phyloP scores from a whole-genome alignment of 495 filamentous ascomycete species.

The Hypoxylon perforatum region DNA sequence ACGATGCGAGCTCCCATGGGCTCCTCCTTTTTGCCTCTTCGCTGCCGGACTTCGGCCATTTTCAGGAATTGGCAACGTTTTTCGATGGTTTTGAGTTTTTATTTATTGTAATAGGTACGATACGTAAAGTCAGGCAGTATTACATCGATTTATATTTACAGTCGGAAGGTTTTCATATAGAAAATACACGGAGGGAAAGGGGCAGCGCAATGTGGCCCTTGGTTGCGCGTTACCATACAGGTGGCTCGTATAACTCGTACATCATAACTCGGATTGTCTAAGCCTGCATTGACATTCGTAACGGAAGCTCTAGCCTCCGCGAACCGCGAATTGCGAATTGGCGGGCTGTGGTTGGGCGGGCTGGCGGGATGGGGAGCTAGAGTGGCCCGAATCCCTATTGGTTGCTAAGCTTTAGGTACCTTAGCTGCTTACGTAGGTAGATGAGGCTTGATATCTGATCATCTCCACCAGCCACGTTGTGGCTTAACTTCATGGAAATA shows the following conservation, averaged over 20 bases:
- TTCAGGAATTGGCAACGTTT: too few species aligned
- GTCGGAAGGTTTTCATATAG: background rate
- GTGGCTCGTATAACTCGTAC: slow-evolving; percentile 5
- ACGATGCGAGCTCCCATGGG: slow-evolving; percentile 22
- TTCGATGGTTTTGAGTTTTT: background rate
- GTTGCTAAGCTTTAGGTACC: background rate
- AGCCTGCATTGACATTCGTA: background rate
- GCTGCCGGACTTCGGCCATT: slow-evolving; percentile 43
- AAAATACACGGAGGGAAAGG: slow-evolving; percentile 5
- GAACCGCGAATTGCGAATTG: slow-evolving; percentile 36
- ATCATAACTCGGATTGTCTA: slow-evolving; percentile 4
- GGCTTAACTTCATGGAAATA: background rate
- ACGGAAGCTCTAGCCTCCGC: slow-evolving; percentile 34
- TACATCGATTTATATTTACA: slow-evolving; percentile 1
- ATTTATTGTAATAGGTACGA: background rate
- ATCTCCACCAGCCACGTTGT: slow-evolving; percentile 17
- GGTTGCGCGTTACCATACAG: background rate
- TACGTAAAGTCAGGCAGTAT: slow-evolving; percentile 14
- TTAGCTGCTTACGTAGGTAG: background rate
- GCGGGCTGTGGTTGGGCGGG: slow-evolving; percentile 28
- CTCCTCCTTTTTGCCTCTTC: slow-evolving; percentile 34
- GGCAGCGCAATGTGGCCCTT: slow-evolving; percentile 29
- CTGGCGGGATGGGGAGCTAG: slow-evolving; percentile 11
- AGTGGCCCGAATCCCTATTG: background rate
- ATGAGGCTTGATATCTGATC: background rate